A percentile compares a stretch with the other conserved stretches of the same genome.
Evolutionary conservation across 2,329 filamentous ascomycete species (phyloP).

Genomic region (Xylaria hypoxylon): DNA sequence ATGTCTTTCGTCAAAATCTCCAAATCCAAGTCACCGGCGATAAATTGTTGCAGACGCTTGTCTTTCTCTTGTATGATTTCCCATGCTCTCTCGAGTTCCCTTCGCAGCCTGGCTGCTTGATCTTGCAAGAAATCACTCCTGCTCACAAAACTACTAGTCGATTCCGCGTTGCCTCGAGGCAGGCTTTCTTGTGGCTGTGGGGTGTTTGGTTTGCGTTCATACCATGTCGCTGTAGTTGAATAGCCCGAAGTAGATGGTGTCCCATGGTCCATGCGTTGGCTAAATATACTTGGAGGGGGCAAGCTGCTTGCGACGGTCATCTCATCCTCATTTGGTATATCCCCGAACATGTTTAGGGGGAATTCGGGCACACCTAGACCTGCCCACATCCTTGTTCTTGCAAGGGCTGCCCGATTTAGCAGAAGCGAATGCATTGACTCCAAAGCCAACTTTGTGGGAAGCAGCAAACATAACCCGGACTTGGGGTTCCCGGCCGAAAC

Average conservation of each 20-base stretch:
- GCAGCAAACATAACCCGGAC: constrained; percentile 30
- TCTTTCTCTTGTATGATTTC: constrained; percentile 33
- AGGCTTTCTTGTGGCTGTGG: neutral
- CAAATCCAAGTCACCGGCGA: neutral
- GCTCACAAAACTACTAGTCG: neutral
- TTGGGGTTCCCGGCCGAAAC: constrained; percentile 34
- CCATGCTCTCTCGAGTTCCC: constrained; percentile 23
- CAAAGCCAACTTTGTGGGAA: constrained; percentile 12
- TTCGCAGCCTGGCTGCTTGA: constrained; percentile 10
- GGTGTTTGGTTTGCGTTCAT: neutral
- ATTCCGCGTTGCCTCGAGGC: neutral
- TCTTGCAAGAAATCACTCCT: constrained; percentile 19
- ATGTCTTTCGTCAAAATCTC: neutral
- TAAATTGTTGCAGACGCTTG: neutral
- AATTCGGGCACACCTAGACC: neutral
- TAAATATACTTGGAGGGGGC: constrained; percentile 30
- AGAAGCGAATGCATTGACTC: constrained; percentile 14
- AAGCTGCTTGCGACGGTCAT: constrained; percentile 29
- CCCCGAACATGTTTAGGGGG: neutral
- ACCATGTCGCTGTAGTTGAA: neutral
- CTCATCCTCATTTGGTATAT: constrained; percentile 15
- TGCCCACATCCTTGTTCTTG: neutral
- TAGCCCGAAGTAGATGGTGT: constrained; percentile 17
- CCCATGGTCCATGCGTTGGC: constrained; percentile 19
- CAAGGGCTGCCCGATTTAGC: neutral